phyloP scores from a whole-genome alignment of 345 rosid species.

The Euphorbia peplus region DNA sequence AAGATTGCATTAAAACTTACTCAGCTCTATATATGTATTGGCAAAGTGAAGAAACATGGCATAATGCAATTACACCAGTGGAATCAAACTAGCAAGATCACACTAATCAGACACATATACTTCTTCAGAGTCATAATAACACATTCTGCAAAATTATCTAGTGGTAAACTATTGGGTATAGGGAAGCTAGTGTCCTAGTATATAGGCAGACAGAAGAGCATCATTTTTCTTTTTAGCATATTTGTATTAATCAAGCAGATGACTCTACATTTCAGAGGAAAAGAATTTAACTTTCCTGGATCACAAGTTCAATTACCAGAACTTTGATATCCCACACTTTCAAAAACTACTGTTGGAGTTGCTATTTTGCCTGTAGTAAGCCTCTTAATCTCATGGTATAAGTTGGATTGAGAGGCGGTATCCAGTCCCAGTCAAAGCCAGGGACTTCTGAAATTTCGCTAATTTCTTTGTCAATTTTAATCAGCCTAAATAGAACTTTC shows the following conservation, averaged over 20 bases:
- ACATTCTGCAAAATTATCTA: neutral
- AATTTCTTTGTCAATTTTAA: neutral
- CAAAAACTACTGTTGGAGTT: neutral
- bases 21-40: neutral
- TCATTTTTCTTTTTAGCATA: neutral
- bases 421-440: neutral
- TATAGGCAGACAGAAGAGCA: neutral
- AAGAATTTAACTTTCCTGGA: neutral
- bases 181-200: neutral
- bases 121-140: neutral
- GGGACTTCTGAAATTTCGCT: neutral
- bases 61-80: neutral
- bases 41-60: neutral
- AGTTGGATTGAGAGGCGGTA: neutral
- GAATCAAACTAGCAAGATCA: neutral
- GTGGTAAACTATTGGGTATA: neutral
- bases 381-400: neutral
- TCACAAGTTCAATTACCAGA: neutral
- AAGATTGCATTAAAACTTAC: neutral
- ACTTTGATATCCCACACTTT: conserved; percentile 2
- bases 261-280: neutral
- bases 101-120: neutral
- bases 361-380: neutral
- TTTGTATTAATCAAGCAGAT: neutral
- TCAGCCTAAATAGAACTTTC: neutral